Evolutionary conservation across 73 alveolate genomes (phyloP).

Genomic region (Paramecium pentaurelia): DNA sequence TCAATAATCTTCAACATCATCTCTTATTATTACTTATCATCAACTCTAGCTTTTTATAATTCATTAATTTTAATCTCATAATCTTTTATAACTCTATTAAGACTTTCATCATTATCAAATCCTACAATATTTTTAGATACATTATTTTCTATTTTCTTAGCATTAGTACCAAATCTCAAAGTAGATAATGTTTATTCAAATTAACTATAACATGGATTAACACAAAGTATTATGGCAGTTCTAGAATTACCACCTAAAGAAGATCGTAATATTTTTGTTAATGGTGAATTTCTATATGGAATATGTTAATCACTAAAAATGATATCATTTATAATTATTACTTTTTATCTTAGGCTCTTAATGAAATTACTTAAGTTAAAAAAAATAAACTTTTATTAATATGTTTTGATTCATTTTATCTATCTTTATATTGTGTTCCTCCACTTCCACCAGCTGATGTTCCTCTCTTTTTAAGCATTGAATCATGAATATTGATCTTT

Average conservation of each 20-base stretch:
- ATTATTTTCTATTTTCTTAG: slow-evolving; percentile 93
- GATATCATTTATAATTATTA: neutral
- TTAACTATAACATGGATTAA: slow-evolving; percentile 76
- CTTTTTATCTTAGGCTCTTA: slow-evolving; percentile 52
- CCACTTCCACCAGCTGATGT: slow-evolving; percentile 79
- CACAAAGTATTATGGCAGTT: slow-evolving; percentile 71
- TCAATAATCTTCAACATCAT: slow-evolving; percentile 8
- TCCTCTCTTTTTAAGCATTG: slow-evolving; percentile 49
- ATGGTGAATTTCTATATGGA: slow-evolving; percentile 63
- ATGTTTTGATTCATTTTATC: slow-evolving; percentile 61
- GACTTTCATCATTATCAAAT: slow-evolving; percentile 65
- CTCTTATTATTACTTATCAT: neutral
- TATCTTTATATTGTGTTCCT: slow-evolving; percentile 62
- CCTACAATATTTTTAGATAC: slow-evolving; percentile 70
- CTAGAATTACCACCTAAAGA: slow-evolving; percentile 65
- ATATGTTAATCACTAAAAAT: slow-evolving; percentile 43
- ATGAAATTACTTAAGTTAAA: slow-evolving; percentile 73
- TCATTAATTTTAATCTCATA: slow-evolving; percentile 66
- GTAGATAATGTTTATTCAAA: slow-evolving; percentile 57
- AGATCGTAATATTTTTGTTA: slow-evolving; percentile 50
- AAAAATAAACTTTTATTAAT: slow-evolving; percentile 79
- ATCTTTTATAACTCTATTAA: slow-evolving; percentile 54
- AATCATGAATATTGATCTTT: slow-evolving; percentile 68
- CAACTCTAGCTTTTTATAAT: slow-evolving; percentile 58
- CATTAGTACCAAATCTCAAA: slow-evolving; percentile 87